These are phyloP conservation scores for Lodderomyces theae DNA, from an alignment of 1,139 yeast species.

Conservation along the genomic window DNA sequence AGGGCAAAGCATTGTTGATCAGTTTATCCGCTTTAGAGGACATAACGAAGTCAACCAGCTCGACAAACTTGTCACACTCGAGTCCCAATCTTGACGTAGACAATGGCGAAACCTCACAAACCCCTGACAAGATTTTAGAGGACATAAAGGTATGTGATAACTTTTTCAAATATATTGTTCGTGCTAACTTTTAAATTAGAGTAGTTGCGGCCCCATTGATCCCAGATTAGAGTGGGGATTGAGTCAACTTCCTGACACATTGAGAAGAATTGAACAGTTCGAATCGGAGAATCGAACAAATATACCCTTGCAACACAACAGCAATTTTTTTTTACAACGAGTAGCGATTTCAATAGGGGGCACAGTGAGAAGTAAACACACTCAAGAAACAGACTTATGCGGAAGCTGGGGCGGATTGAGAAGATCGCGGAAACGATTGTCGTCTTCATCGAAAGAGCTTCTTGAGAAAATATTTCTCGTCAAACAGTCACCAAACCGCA, in stretches of 20 bases:
- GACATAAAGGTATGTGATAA: not conserved
- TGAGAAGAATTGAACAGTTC: not conserved
- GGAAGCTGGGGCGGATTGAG: not conserved
- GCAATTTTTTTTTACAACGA: not conserved
- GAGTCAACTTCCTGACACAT: not conserved
- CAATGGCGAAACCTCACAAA: not conserved
- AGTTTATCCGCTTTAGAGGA: not conserved
- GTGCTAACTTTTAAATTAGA: not conserved
- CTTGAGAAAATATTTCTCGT: conserved; percentile 16
- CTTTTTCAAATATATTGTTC: not conserved
- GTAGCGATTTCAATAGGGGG: not conserved
- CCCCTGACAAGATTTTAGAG: not conserved
- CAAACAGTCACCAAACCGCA: conserved; percentile 22
- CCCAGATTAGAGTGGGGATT: not conserved
- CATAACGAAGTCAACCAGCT: not conserved
- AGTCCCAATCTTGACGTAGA: no score
- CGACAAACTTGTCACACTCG: not conserved
- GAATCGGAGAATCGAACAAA: not conserved
- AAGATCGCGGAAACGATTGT: conserved; percentile 9
- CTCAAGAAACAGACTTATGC: not conserved
- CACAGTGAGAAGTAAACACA: not conserved
- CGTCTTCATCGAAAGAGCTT: conserved; percentile 9
- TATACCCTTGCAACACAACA: not conserved
- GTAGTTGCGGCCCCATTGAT: not conserved
- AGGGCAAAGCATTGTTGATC: not conserved